Base-by-base conservation (phyloP, 1,284 basidiomycete species). In the Blastosporella zonata region DNA sequence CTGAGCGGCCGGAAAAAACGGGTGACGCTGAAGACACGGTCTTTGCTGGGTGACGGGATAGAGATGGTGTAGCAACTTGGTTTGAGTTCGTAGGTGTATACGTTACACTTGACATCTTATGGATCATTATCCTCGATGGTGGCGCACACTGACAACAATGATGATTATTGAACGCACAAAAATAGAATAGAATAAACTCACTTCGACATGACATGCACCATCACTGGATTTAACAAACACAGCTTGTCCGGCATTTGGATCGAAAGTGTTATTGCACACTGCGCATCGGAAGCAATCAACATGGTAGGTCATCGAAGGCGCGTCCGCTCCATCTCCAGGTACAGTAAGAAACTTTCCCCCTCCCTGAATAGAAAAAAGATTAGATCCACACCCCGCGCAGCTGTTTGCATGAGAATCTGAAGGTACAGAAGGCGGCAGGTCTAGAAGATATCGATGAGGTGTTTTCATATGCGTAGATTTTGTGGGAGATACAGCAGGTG, bases 191-290 rank as follows among this genome's bases (percentile, higher is more conserved):
- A 39, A 34, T 43, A 34, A 41, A 67, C 78, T 58, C 54, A 88
- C 87, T 67, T 84, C 77, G 18, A 82, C 62, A 68, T 91, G 87
- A 61, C 81, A 86, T 43, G 81, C 80, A n/a, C 85, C 84, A 29
- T 71, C 71, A 20, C 77, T 73, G 12, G 75, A 76, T 47, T 80
- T 75, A 12, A 88, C 81, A 62, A 87, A 90, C 21, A 80, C 69
- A 5, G 85, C 79, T 54, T 82, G 78, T 3, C 84, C 82, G 22
- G 71, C 74, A 39, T 71, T 69, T 29, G 70, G 71, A 59, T 86
- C 84, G 57, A 91, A 88, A 5, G 73, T 60, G 7, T 76, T 73
- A 38, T 78, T 69, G 59, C 88, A 91, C 18, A 85, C 69, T 20
- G 66, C 70, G 59, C 88, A 91, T 49, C 74, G 78, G 65, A 91